Evolutionary conservation across 2,329 filamentous ascomycete genomes (phyloP).

Genomic region (Phialophora verrucosa): DNA sequence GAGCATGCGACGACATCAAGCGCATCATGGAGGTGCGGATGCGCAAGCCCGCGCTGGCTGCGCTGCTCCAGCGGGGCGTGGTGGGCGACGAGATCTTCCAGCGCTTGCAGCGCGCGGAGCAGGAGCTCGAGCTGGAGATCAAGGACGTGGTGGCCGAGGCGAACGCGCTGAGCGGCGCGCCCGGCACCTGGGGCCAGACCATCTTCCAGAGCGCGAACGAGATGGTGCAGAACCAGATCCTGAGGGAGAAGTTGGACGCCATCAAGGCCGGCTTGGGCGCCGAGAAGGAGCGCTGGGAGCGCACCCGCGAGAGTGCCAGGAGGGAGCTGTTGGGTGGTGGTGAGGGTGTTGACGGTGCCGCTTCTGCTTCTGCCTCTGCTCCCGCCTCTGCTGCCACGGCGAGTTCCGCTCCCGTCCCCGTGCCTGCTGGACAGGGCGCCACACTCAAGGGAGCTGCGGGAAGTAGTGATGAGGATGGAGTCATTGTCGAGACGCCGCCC

Average conservation of each 20-base stretch:
- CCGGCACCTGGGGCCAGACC: slow-evolving; percentile 75
- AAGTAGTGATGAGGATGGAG: slow-evolving; percentile 72
- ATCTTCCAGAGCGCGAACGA: slow-evolving; percentile 99
- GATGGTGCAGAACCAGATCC: slow-evolving; percentile 81
- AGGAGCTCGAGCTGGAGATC: slow-evolving; percentile 96
- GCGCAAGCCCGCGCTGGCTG: slow-evolving; percentile 84
- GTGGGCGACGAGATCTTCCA: slow-evolving; percentile 97
- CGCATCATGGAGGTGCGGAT: slow-evolving; percentile 87
- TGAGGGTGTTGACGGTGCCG: slow-evolving; percentile 43
- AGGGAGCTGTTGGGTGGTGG: slow-evolving; percentile 72
- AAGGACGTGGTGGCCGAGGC: slow-evolving; percentile 88
- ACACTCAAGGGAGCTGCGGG: slow-evolving; percentile 45
- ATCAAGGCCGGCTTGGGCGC: slow-evolving; percentile 72
- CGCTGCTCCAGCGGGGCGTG: slow-evolving; percentile 83
- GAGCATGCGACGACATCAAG: slow-evolving; percentile 90
- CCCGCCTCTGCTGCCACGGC: not conserved
- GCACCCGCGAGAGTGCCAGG: slow-evolving; percentile 78
- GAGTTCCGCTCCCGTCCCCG: not conserved
- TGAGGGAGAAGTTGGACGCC: slow-evolving; percentile 76
- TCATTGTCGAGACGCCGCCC: slow-evolving; percentile 72
- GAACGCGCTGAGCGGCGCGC: slow-evolving; percentile 68
- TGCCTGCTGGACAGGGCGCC: slow-evolving; percentile 31
- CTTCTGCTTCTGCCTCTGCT: not conserved
- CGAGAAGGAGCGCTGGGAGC: slow-evolving; percentile 92
- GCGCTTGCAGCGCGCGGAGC: slow-evolving; percentile 87